Evolutionary conservation across 768 basidiomycete species (phyloP).

Genomic region (Amanita pseudoporphyria): DNA sequence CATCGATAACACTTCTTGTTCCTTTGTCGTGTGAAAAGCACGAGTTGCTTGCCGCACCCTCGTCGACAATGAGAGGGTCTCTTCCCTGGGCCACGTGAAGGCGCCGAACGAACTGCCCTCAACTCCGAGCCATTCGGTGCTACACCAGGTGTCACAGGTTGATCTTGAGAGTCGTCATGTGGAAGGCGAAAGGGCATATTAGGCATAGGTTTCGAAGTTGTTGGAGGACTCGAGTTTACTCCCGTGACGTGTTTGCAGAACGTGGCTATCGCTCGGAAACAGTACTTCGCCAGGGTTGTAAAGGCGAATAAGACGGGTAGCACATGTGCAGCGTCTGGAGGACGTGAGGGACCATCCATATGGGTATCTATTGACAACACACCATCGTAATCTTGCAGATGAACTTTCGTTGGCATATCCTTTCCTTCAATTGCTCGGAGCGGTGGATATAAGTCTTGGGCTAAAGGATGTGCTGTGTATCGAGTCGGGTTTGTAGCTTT

Average conservation of each 20-base stretch:
- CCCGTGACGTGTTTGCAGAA: slow-evolving; percentile 63
- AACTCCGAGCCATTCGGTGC: neutral
- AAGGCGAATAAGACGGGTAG: slow-evolving; percentile 68
- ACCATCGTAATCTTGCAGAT: slow-evolving; percentile 92
- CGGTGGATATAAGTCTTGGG: slow-evolving; percentile 44
- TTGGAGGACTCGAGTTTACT: slow-evolving; percentile 19
- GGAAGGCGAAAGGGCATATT: neutral
- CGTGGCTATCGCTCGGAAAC: slow-evolving; percentile 66
- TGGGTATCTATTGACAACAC: slow-evolving; percentile 13
- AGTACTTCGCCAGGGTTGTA: slow-evolving; percentile 71
- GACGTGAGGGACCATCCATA: slow-evolving; percentile 11
- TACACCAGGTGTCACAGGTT: neutral
- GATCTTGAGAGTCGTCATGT: neutral
- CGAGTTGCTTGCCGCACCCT: slow-evolving; percentile 11
- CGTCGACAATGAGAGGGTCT: slow-evolving; percentile 12
- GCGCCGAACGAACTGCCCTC: neutral
- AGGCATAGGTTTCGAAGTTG: slow-evolving; percentile 7
- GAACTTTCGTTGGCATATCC: slow-evolving; percentile 64
- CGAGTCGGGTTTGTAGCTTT: slow-evolving; percentile 79
- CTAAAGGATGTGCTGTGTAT: slow-evolving; percentile 41
- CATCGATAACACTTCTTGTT: neutral
- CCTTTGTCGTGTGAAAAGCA: slow-evolving; percentile 2
- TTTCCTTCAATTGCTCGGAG: slow-evolving; percentile 45
- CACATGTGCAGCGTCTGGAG: slow-evolving; percentile 59
- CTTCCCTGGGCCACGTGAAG: neutral